phyloP scores from a whole-genome alignment of 257 asterid species.

The Primulina eburnea region DNA sequence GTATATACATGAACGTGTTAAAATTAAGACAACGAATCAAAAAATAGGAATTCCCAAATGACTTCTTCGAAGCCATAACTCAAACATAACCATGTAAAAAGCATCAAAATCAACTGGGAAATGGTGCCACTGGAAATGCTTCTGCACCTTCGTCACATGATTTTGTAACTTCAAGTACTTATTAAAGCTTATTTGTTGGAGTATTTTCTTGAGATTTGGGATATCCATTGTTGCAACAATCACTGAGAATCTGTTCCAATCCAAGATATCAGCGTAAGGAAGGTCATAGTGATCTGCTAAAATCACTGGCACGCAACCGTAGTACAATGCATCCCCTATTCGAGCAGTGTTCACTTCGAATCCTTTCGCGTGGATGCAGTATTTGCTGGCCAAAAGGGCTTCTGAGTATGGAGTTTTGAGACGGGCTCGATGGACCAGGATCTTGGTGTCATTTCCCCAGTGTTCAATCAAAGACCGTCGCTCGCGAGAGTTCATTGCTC shows the following conservation, averaged over 20 bases:
- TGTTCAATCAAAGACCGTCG: slow-evolving; percentile 39
- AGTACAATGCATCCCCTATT: slow-evolving; percentile 70
- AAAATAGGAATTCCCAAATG: slow-evolving; percentile 27
- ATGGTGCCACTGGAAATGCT: slow-evolving; percentile 71
- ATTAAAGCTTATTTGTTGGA: slow-evolving; percentile 20
- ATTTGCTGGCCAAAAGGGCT: slow-evolving; percentile 70
- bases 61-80: slow-evolving; percentile 82
- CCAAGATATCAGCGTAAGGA: slow-evolving; percentile 62
- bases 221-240: slow-evolving; percentile 55
- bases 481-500: slow-evolving; percentile 78
- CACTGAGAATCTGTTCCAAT: slow-evolving; percentile 70
- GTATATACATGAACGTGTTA: not conserved
- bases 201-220: slow-evolving; percentile 55
- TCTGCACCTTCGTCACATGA: slow-evolving; percentile 61
- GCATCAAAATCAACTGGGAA: slow-evolving; percentile 58
- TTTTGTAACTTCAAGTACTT: slow-evolving; percentile 55
- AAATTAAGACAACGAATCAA: not conserved
- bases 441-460: slow-evolving; percentile 59
- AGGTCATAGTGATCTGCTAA: slow-evolving; percentile 85
- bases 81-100: slow-evolving; percentile 79
- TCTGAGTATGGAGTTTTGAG: slow-evolving; percentile 79
- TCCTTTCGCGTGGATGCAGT: slow-evolving; percentile 90
- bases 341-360: slow-evolving; percentile 92
- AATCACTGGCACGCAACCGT: slow-evolving; percentile 86
- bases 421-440: slow-evolving; percentile 53